Percentiles rank a stretch among this genome's conserved stretches.
These are phyloP conservation scores for Prorocentrum cordatum DNA, from an alignment of 169 alveolate genomes.

Conservation along the genomic window DNA sequence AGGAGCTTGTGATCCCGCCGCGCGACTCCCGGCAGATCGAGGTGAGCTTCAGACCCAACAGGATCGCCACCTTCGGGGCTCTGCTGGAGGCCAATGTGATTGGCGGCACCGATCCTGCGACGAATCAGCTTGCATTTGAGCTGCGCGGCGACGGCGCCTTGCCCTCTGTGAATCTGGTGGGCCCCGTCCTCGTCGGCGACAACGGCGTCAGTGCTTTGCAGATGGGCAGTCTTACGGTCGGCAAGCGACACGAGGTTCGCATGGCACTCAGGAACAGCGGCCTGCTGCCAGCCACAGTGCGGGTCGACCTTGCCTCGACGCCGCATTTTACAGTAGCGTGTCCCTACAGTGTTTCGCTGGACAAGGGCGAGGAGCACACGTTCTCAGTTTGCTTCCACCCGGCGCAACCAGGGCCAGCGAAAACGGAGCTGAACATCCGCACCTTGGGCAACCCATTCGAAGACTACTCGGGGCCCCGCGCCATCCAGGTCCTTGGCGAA, in stretches of 20 bases:
- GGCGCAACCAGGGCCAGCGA: too few relatives aligned
- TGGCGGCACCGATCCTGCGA: conserved; percentile 32
- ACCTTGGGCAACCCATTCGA: conserved; percentile 53
- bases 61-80: conserved; percentile 33
- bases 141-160: conserved; percentile 56
- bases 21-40: conserved; percentile 57
- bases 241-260: conserved; percentile 4
- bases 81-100: not conserved
- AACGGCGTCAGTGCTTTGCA: conserved; percentile 32
- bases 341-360: conserved; percentile 22
- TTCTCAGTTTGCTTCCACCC: too few relatives aligned
- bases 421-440: conserved; percentile 14
- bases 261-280: conserved; percentile 47
- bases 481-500: conserved; percentile 39
- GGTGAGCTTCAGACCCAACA: conserved; percentile 40
- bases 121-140: conserved; percentile 34
- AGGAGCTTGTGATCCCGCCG: conserved; percentile 25
- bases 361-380: conserved; percentile 46
- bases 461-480: not conserved
- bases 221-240: conserved; percentile 31
- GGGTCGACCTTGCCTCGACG: not conserved
- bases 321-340: conserved; percentile 47
- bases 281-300: conserved; percentile 35
- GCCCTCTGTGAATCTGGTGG: conserved; percentile 43
- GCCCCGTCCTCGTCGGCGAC: conserved; percentile 35